A percentile compares a stretch with the other conserved stretches of the same genome.
Evolutionary conservation across 1,284 basidiomycete species (phyloP).

Genomic region (Leccinum subrobustum): DNA sequence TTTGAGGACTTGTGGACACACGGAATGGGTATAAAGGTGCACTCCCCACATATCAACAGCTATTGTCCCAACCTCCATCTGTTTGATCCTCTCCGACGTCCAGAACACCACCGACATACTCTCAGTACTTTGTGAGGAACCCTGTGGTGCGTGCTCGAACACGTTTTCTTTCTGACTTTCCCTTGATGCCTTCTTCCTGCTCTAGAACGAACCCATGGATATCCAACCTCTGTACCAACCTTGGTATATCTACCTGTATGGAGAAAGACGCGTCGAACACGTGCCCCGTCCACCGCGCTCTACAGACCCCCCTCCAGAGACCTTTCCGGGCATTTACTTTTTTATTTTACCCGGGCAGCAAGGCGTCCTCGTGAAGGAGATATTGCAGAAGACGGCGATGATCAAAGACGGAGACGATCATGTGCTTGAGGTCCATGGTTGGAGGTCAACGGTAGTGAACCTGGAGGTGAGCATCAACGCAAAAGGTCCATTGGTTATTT

Average conservation of each 20-base stretch:
- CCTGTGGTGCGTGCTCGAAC: neutral
- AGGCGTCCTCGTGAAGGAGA: conserved; percentile 14
- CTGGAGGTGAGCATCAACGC: conserved; percentile 10
- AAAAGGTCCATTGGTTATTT: neutral
- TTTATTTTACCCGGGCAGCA: conserved; percentile 7
- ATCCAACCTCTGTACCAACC: conserved; percentile 12
- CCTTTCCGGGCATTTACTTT: conserved; percentile 8
- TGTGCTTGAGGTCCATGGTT: conserved; percentile 6
- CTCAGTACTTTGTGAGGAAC: neutral
- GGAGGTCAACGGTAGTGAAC: conserved; percentile 13
- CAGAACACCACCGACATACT: neutral
- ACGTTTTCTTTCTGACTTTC: neutral
- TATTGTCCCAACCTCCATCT: neutral
- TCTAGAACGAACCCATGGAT: conserved; percentile 4
- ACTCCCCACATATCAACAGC: neutral
- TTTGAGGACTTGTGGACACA: neutral
- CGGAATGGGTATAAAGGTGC: neutral
- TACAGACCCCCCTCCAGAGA: neutral
- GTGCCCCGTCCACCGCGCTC: conserved; percentile 10
- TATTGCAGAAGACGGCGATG: neutral
- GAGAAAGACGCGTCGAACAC: conserved; percentile 6
- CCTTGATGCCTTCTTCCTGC: neutral
- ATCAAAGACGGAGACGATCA: conserved; percentile 13
- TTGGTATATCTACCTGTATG: neutral
- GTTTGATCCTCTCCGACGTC: too few species aligned